These are phyloP conservation scores for Saccharum officinarum DNA, from an alignment of 176 grass and related monocot genomes.

Conservation along the genomic window DNA sequence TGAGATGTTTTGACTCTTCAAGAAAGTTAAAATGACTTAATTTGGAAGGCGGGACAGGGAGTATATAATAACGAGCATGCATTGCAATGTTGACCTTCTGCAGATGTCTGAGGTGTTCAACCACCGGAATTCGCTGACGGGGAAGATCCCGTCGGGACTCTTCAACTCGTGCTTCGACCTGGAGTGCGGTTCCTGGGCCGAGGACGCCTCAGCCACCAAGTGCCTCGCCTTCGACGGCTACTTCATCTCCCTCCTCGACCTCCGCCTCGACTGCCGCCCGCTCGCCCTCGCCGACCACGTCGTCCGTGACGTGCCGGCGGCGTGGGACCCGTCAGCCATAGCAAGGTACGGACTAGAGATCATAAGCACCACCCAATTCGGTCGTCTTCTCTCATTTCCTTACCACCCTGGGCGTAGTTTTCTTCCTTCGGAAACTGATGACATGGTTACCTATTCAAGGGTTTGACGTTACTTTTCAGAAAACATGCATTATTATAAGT, in stretches of 20 bases:
- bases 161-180: conserved; percentile 75
- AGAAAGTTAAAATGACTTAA: too few species aligned
- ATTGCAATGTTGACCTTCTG: neutral
- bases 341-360: conserved; percentile 44
- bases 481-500: neutral
- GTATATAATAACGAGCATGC: too few species aligned
- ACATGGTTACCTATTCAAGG: neutral
- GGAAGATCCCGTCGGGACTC: conserved; percentile 85
- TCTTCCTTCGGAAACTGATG: neutral
- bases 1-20: too few species aligned
- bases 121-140: conserved; percentile 59
- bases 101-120: conserved; percentile 96
- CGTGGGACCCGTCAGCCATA: conserved; percentile 66
- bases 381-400: neutral
- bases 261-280: conserved; percentile 54
- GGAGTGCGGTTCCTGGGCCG: conserved; percentile 57
- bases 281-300: conserved; percentile 55
- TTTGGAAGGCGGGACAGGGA: too few species aligned
- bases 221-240: conserved; percentile 80
- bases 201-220: conserved; percentile 68
- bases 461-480: neutral
- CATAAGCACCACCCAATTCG: too few species aligned
- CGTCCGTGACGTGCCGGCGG: conserved; percentile 47
- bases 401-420: too few species aligned
- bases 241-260: conserved; percentile 94